These are phyloP conservation scores for Coemansia sp. DNA, from an alignment of 192 early-diverging fungal genomes.

Conservation along the genomic window DNA sequence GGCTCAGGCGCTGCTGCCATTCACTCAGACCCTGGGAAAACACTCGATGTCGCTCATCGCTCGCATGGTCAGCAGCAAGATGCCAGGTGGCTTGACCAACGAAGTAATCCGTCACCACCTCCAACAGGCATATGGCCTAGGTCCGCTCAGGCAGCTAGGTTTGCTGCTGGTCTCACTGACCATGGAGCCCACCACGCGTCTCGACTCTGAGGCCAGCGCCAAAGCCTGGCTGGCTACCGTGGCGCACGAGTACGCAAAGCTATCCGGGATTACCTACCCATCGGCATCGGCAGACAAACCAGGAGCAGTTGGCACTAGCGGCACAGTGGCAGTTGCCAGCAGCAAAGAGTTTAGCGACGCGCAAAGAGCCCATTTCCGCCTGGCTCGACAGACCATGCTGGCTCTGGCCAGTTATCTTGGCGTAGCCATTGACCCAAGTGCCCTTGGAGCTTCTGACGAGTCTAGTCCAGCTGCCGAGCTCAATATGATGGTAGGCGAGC, in stretches of 20 bases:
- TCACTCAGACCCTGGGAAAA: slow-evolving; percentile 72
- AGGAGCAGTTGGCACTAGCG: slow-evolving; percentile 59
- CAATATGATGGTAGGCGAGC: slow-evolving; percentile 55
- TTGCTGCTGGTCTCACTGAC: slow-evolving; percentile 76
- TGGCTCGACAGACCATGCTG: slow-evolving; percentile 76
- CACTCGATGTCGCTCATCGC: slow-evolving; percentile 72
- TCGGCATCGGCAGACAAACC: slow-evolving; percentile 35
- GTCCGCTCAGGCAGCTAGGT: slow-evolving; percentile 64
- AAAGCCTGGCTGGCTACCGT: slow-evolving; percentile 76
- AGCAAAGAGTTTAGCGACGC: slow-evolving; percentile 81
- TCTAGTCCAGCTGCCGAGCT: slow-evolving; percentile 71
- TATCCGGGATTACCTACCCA: slow-evolving; percentile 61
- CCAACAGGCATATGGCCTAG: slow-evolving; percentile 61
- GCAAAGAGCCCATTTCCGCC: slow-evolving; percentile 66
- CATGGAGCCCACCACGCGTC: slow-evolving; percentile 81
- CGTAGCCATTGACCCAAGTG: slow-evolving; percentile 64
- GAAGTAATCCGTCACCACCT: slow-evolving; percentile 72
- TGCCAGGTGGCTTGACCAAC: slow-evolving; percentile 87
- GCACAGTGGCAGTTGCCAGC: slow-evolving; percentile 74
- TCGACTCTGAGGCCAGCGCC: slow-evolving; percentile 72
- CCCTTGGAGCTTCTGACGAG: slow-evolving; percentile 58
- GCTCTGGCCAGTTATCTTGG: slow-evolving; percentile 82
- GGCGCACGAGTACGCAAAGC: slow-evolving; percentile 71
- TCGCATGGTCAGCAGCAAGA: slow-evolving; percentile 83
- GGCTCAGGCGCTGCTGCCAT: slow-evolving; percentile 70